phyloP scores from a whole-genome alignment of 169 alveolate genomes.

The Cryptosporidium andersoni region DNA sequence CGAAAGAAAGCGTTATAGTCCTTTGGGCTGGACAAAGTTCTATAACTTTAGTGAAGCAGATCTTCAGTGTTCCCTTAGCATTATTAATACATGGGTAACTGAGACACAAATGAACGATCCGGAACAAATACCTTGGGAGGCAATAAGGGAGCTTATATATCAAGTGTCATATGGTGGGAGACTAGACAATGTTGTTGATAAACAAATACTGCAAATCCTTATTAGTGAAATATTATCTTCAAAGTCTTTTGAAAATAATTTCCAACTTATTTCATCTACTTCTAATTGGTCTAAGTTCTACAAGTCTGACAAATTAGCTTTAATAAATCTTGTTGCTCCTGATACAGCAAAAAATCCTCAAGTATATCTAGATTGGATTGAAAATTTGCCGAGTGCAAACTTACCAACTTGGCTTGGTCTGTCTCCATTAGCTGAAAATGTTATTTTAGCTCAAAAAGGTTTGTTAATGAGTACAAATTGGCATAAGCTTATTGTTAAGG shows the following conservation, averaged over 20 bases:
- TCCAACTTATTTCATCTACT: constrained; percentile 73
- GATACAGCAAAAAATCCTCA: constrained; percentile 33
- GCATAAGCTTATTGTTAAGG: constrained; percentile 7
- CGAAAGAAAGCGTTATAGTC: constrained; percentile 95
- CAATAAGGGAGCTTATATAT: constrained; percentile 90
- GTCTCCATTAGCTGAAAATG: constrained; percentile 52
- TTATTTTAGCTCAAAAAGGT: constrained; percentile 50
- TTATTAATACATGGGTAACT: constrained; percentile 38
- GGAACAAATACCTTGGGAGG: constrained; percentile 97
- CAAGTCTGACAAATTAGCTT: constrained; percentile 61
- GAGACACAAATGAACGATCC: constrained; percentile 85
- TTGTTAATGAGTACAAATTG: constrained; percentile 11
- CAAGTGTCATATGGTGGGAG: constrained; percentile 96
- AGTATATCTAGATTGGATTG: constrained; percentile 33
- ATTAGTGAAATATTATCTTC: constrained; percentile 87
- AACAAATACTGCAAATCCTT: constrained; percentile 87
- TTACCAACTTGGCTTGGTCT: constrained; percentile 59
- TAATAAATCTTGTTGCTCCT: constrained; percentile 48
- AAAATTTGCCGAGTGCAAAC: constrained; percentile 3
- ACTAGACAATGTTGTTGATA: constrained; percentile 95
- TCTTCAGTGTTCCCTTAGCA: constrained; percentile 78
- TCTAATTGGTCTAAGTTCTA: constrained; percentile 72
- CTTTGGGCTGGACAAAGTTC: constrained; percentile 96
- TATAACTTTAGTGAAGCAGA: constrained; percentile 98
- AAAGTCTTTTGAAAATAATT: constrained; percentile 83